phyloP scores from a whole-genome alignment of 805 yeast species.

The Scheffersomyces coipomensis region DNA sequence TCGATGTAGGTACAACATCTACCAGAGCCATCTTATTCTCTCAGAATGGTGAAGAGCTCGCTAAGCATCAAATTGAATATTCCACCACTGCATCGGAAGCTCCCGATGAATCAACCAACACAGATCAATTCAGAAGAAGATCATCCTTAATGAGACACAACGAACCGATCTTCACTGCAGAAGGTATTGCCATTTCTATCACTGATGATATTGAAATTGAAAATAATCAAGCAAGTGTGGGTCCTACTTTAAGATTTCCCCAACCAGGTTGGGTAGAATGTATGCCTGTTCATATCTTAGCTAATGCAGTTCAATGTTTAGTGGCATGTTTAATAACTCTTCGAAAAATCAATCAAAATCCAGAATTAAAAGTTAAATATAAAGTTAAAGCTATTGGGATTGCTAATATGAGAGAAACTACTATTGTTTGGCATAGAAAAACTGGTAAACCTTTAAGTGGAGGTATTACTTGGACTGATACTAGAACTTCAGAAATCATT shows the following conservation, averaged over 20 bases:
- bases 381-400: constrained; percentile 76
- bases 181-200: constrained; percentile 68
- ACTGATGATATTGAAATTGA: constrained; percentile 62
- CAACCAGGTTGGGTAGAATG: constrained; percentile 94
- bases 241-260: constrained; percentile 75
- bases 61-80: constrained; percentile 89
- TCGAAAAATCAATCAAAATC: constrained; percentile 53
- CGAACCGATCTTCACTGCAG: constrained; percentile 67
- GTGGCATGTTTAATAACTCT: constrained; percentile 60
- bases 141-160: constrained; percentile 43
- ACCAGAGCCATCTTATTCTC: constrained; percentile 84
- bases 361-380: constrained; percentile 51
- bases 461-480: constrained; percentile 96
- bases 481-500: constrained; percentile 76
- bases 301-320: constrained; percentile 78
- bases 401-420: constrained; percentile 95
- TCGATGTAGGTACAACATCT: constrained; percentile 91
- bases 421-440: constrained; percentile 78
- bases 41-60: constrained; percentile 70
- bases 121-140: constrained; percentile 45
- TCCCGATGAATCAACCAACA: constrained; percentile 41
- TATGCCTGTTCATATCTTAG: constrained; percentile 78
- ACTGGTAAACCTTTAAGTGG: constrained; percentile 82
- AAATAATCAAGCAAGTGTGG: constrained; percentile 47
- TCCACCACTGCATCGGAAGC: constrained; percentile 66